Percentiles rank a stretch among this genome's conserved stretches.
phyloP scores from a whole-genome alignment of 495 filamentous ascomycete genomes.

The Tuber brumale region DNA sequence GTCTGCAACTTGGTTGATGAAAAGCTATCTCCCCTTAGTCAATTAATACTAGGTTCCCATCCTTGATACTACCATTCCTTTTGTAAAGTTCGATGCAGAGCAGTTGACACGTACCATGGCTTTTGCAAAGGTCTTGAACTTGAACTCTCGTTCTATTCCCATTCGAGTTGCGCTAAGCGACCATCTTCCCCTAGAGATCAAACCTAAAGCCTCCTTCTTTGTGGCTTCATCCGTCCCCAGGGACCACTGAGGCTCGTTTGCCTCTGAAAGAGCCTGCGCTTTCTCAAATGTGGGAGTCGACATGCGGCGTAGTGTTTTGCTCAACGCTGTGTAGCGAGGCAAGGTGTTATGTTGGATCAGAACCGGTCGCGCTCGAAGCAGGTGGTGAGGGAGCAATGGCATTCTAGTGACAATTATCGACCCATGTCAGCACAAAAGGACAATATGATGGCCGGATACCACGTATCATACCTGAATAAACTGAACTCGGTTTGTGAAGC shows the following conservation, averaged over 20 bases:
- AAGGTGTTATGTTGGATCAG: not conserved
- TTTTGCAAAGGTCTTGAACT: constrained; percentile 58
- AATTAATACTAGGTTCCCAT: constrained; percentile 3
- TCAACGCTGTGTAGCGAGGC: not conserved
- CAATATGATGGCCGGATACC: not conserved
- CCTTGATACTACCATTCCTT: not conserved
- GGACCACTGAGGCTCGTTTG: constrained; percentile 23
- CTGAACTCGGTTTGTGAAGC: not conserved
- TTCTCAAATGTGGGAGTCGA: not conserved
- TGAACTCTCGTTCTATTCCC: constrained; percentile 54
- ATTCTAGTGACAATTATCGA: not conserved
- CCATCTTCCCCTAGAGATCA: constrained; percentile 50
- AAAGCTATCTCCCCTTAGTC: constrained; percentile 19
- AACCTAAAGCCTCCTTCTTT: constrained; percentile 28
- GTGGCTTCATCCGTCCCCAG: constrained; percentile 15
- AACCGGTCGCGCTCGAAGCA: constrained; percentile 1
- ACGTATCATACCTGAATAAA: not conserved
- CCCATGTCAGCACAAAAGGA: not conserved
- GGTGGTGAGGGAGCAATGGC: constrained; percentile 16
- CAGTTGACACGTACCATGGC: constrained; percentile 51
- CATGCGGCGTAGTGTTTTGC: constrained; percentile 15
- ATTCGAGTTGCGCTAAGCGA: constrained; percentile 48
- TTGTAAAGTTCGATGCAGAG: not conserved
- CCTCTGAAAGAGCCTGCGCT: not conserved
- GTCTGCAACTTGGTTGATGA: constrained; percentile 39